Conservation (phyloP, 495 filamentous ascomycete genomes). For the Rhizodiscina lignyota region DNA sequence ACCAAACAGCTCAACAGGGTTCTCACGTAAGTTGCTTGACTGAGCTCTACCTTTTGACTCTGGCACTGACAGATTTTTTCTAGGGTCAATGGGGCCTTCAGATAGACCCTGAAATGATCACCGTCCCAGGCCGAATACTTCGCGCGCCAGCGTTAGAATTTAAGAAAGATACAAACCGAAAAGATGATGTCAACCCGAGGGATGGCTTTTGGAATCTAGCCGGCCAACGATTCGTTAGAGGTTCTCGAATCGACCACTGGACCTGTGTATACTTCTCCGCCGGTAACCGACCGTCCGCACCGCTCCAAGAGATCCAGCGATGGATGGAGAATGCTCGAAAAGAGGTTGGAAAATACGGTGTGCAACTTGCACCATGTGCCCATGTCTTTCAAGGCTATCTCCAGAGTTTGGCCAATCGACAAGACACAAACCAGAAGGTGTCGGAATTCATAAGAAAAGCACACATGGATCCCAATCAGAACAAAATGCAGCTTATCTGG, state of each 20-base stretch:
- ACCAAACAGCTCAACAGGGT: no score
- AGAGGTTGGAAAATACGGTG: not conserved
- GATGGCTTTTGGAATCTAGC: constrained; percentile 42
- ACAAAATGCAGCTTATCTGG: not conserved
- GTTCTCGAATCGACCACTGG: constrained; percentile 5
- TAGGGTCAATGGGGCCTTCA: constrained; percentile 24
- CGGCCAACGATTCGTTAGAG: constrained; percentile 12
- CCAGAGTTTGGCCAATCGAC: no score
- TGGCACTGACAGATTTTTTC: not conserved
- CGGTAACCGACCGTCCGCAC: not conserved
- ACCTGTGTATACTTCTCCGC: constrained; percentile 9
- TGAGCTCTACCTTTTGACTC: no score
- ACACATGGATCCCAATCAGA: no score
- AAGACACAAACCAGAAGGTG: no score
- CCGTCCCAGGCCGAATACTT: constrained; percentile 48
- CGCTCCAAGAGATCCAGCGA: not conserved
- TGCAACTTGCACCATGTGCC: not conserved
- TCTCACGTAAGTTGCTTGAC: no score
- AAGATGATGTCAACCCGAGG: constrained; percentile 6
- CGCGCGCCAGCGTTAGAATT: constrained; percentile 37
- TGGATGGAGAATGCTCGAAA: not conserved
- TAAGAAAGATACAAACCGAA: constrained; percentile 10
- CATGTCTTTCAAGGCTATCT: no score
- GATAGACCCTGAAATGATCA: constrained; percentile 37
- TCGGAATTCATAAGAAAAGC: no score